Conservation (phyloP, 1,284 basidiomycete genomes). For the Trametes pubescens region DNA sequence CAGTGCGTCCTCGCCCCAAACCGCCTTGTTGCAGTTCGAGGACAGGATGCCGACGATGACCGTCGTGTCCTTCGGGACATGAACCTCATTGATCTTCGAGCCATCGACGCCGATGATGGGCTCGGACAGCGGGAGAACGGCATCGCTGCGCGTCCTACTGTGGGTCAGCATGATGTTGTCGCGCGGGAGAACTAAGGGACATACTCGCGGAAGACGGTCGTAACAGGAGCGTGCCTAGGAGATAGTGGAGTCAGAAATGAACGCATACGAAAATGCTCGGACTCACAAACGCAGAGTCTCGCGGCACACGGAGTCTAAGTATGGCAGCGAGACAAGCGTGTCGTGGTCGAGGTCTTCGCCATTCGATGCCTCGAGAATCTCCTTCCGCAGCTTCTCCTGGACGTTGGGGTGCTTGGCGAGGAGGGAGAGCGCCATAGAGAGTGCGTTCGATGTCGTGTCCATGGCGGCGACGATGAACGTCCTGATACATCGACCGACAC, state of each 20-base stretch:
- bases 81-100: constrained; percentile 24
- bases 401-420: constrained; percentile 25
- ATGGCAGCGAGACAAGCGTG: constrained; percentile 29
- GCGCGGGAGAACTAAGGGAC: background rate
- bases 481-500: constrained; percentile 3
- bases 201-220: constrained; percentile 12
- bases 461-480: constrained; percentile 28
- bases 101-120: constrained; percentile 25
- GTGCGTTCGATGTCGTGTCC: constrained; percentile 33
- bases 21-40: constrained; percentile 27
- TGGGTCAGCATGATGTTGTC: background rate
- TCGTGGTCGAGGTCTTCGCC: constrained; percentile 28
- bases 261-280: background rate
- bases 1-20: constrained; percentile 36
- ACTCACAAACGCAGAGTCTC: constrained; percentile 32
- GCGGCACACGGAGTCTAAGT: constrained; percentile 31
- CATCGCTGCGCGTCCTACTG: constrained; percentile 29
- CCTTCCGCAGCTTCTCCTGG: constrained; percentile 28
- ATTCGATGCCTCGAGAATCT: constrained; percentile 24
- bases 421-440: constrained; percentile 26
- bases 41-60: constrained; percentile 28
- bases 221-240: constrained; percentile 7
- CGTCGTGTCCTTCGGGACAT: constrained; percentile 24
- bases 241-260: background rate
- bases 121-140: constrained; percentile 34